Percentiles rank a stretch among this genome's conserved stretches.
phyloP scores from a whole-genome alignment of 306 rosid species.

The Vicia faba region DNA sequence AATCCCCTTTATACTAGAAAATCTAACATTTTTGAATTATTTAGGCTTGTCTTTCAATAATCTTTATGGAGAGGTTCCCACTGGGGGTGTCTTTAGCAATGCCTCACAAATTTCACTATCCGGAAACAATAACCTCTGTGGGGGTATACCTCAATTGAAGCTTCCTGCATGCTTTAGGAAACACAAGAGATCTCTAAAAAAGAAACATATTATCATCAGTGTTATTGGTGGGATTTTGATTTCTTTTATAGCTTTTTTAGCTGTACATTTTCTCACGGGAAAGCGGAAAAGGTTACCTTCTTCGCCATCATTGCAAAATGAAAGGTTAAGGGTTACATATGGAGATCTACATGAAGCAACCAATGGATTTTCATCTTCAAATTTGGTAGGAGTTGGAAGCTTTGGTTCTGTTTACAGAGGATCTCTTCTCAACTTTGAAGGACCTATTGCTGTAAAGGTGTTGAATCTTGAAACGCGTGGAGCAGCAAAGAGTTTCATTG shows the following conservation, averaged over 20 bases:
- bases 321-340: conserved; percentile 37
- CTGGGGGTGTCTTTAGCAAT: conserved; percentile 37
- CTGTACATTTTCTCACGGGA: neutral
- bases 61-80: conserved; percentile 46
- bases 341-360: conserved; percentile 46
- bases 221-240: neutral
- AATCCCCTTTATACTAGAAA: conserved; percentile 26
- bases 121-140: conserved; percentile 41
- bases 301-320: neutral
- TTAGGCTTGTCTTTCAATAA: conserved; percentile 42
- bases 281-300: conserved; percentile 12
- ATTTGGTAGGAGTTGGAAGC: conserved; percentile 37
- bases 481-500: conserved; percentile 44
- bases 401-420: conserved; percentile 49
- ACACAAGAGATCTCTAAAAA: neutral
- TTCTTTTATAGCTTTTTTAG: neutral
- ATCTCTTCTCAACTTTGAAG: conserved; percentile 26
- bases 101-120: conserved; percentile 5
- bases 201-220: neutral
- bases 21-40: neutral
- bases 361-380: conserved; percentile 40
- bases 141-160: conserved; percentile 39
- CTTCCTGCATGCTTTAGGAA: conserved; percentile 29
- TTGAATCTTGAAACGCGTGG: conserved; percentile 40
- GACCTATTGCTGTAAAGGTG: conserved; percentile 40